These are phyloP conservation scores for Globisporangium cylindrosporum DNA, from an alignment of 352 stramenopile genomes.

Conservation along the genomic window DNA sequence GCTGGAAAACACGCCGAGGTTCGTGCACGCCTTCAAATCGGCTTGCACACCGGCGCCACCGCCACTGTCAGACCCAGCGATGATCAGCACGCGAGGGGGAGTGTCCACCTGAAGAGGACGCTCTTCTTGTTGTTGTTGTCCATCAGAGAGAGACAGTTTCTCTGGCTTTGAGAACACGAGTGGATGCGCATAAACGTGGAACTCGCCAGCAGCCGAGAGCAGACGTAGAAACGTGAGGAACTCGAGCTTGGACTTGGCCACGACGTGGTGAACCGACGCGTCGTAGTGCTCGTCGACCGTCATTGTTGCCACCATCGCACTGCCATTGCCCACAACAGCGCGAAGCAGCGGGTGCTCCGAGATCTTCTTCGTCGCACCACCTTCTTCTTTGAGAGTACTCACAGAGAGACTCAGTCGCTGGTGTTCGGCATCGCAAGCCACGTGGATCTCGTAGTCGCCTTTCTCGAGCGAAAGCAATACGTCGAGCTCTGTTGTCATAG, in stretches of 20 bases:
- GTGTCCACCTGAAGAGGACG: not conserved
- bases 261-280: conserved; percentile 5
- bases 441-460: conserved; percentile 22
- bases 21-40: conserved; percentile 90
- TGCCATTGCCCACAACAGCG: conserved; percentile 8
- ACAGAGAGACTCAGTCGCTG: not conserved
- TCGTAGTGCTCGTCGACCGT: conserved; percentile 7
- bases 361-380: not conserved
- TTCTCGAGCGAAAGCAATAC: conserved; percentile 18
- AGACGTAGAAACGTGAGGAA: conserved; percentile 26
- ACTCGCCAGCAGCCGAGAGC: conserved; percentile 13
- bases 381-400: not conserved
- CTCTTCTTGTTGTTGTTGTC: not conserved
- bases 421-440: conserved; percentile 11
- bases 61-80: conserved; percentile 92
- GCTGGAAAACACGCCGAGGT: conserved; percentile 76
- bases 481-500: conserved; percentile 17
- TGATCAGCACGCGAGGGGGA: conserved; percentile 76
- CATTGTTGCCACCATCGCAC: not conserved
- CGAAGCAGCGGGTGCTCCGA: conserved; percentile 14
- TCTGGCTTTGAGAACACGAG: not conserved
- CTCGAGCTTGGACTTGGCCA: conserved; percentile 18
- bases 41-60: conserved; percentile 91
- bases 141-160: not conserved
- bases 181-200: conserved; percentile 11